Base-by-base conservation (phyloP, 176 grass and related monocot species). In the Triticum turgidum region DNA sequence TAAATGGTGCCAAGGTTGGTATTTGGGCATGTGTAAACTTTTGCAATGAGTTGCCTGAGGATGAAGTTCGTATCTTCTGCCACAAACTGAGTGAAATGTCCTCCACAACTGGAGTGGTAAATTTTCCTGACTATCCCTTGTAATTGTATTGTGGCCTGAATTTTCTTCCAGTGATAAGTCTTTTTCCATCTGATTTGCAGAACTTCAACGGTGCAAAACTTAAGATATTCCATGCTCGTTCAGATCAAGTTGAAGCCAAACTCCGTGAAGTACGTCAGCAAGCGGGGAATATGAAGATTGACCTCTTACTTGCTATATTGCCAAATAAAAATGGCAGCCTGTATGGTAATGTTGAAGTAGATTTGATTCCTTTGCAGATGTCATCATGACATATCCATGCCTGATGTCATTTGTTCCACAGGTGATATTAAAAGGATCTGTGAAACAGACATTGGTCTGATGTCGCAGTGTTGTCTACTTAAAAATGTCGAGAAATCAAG, bases 401-500 rank as follows among this genome's bases (percentile, higher is more conserved):
- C 56, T 90, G 45, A 80, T 58, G 18, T 39, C 38, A 69, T 34
- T 79, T 45, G 7, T 85, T 42, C 51, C 4, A 10, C 75, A 94
- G 88, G 93, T 54, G 32, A 92, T 24, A 9, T 94, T 25, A 92
- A 94, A 82, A 84, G 63, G 69, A 81, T 94, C 18, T 94, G 93
- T 1, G 93, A 94, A 29, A 94, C 93, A 45, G 85, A 90, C 37
- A 83, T 94, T 3, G 90, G 93, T 83, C 3, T 92, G 7, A 80
- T 94, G 65, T 88, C 93, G 0, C 93, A 94, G 75, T 94, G 88
- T 70, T 94, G 93, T 59, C 68, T 76, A 27, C 20, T 4, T 15
- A 77, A 65, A 32, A 49, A 88, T 86, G 85, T 90, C 9, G 7
- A 1, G 37, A 69, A 32, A 9, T 37, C 4, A 12, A 25, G 29